A percentile compares a stretch with the other conserved stretches of the same genome.
Conservation (phyloP, 1,284 basidiomycete genomes). For the Veloporphyrellus conicus region DNA sequence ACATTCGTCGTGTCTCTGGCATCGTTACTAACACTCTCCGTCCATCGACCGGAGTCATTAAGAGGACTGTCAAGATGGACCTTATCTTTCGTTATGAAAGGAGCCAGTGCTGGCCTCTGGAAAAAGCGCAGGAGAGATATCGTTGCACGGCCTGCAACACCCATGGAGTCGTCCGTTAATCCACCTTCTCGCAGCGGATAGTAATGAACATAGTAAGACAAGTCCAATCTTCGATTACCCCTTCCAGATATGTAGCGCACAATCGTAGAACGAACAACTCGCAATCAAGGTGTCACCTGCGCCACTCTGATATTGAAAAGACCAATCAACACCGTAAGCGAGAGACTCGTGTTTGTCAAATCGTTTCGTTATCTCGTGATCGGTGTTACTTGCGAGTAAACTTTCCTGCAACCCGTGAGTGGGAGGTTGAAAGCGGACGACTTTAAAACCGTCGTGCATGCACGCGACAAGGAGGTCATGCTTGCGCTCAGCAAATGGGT, state of each 20-base stretch:
- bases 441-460: conserved; percentile 97
- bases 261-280: conserved; percentile 97
- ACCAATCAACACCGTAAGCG: conserved; percentile 97
- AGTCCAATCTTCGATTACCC: conserved; percentile 36
- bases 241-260: conserved; percentile 78
- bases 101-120: conserved; percentile 51
- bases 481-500: conserved; percentile 60
- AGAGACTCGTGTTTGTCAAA: conserved; percentile 81
- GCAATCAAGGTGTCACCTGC: conserved; percentile 57
- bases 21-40: conserved; percentile 58
- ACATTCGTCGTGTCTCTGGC: conserved; percentile 61
- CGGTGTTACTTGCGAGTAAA: conserved; percentile 13
- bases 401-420: not conserved
- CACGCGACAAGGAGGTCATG: conserved; percentile 82
- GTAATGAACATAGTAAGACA: not conserved
- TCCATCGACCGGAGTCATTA: conserved; percentile 55
- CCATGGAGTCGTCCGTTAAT: conserved; percentile 7
- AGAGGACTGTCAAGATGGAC: conserved; percentile 71
- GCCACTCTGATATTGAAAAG: conserved; percentile 36
- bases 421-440: conserved; percentile 44
- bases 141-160: conserved; percentile 23
- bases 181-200: not conserved
- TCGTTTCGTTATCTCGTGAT: conserved; percentile 47
- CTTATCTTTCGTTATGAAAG: conserved; percentile 58
- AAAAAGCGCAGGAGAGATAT: conserved; percentile 36